Conservation (phyloP, 805 yeast species). For the Candida morakotiae region DNA sequence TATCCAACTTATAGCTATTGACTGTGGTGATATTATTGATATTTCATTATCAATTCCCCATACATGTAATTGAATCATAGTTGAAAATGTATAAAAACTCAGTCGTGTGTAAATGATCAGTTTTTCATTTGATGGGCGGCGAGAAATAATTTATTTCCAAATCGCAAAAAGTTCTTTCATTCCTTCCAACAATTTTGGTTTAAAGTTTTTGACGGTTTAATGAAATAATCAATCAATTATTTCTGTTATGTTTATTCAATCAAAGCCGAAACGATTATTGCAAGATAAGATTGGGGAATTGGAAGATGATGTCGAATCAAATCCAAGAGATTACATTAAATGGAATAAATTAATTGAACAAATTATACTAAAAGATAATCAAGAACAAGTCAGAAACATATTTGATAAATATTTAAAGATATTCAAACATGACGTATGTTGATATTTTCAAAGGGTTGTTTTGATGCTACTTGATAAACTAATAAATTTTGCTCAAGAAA, state of each 20-base stretch:
- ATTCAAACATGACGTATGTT: conserved; percentile 58
- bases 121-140: neutral
- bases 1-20: conserved; percentile 45
- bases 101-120: neutral
- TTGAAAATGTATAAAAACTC: neutral
- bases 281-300: conserved; percentile 56
- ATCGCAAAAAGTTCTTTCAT: no score
- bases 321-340: conserved; percentile 49
- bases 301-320: conserved; percentile 48
- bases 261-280: conserved; percentile 21
- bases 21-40: conserved; percentile 49
- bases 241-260: conserved; percentile 10
- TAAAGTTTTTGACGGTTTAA: no score
- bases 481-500: no score
- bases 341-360: conserved; percentile 58
- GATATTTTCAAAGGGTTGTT: neutral
- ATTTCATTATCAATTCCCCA: conserved; percentile 47
- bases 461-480: no score
- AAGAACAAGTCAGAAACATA: conserved; percentile 52
- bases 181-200: no score
- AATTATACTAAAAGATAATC: conserved; percentile 47
- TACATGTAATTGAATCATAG: conserved; percentile 38
- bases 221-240: no score
- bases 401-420: conserved; percentile 58
- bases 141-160: no score